Evolutionary conservation across 176 grass and related monocot species (phyloP).

Genomic region (Raddia guianensis): DNA sequence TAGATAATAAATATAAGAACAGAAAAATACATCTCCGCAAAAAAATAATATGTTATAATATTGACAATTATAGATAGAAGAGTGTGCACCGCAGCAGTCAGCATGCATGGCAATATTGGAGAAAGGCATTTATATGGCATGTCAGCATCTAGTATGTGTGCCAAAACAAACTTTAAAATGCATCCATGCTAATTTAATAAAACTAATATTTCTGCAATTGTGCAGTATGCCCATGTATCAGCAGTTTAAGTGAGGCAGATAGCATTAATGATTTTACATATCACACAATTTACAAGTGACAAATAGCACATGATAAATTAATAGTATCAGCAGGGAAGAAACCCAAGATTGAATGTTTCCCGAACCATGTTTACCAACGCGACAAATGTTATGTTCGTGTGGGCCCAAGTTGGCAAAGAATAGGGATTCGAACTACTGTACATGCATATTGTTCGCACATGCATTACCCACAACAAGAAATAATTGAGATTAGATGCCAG

Average conservation of each 20-base stretch:
- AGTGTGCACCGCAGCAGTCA: neutral
- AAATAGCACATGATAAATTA: neutral
- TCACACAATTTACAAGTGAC: neutral
- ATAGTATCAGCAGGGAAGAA: neutral
- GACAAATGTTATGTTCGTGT: neutral
- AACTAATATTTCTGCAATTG: neutral
- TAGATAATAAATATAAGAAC: neutral
- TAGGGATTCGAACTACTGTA: too few species aligned
- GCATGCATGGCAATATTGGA: neutral
- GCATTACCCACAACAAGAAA: too few species aligned
- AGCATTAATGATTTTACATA: too few species aligned
- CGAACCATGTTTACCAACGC: neutral
- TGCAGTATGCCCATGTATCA: neutral
- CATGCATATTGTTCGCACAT: too few species aligned
- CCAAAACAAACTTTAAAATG: conserved; percentile 9
- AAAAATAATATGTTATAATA: neutral
- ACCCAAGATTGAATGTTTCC: neutral
- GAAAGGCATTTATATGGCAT: neutral
- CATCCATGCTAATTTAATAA: neutral
- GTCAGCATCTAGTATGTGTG: neutral
- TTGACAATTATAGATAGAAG: neutral
- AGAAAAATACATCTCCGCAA: neutral
- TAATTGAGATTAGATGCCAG: too few species aligned
- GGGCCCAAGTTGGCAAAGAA: too few species aligned
- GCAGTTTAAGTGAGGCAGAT: too few species aligned